Evolutionary conservation across 2,329 filamentous ascomycete species (phyloP).

Genomic region (Penicillium sp.): DNA sequence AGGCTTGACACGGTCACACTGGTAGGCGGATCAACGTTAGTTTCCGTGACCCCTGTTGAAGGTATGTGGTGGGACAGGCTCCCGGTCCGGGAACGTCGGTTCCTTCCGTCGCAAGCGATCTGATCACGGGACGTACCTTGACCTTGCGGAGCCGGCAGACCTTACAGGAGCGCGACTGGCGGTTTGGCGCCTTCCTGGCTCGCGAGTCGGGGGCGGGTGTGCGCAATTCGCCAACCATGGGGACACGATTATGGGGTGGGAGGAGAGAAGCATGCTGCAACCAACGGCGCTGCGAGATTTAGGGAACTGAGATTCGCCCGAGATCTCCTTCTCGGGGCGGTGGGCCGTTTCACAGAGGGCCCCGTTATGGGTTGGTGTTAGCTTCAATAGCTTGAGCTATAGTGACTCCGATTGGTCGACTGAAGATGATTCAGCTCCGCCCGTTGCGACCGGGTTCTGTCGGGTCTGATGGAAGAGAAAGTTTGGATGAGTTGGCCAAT

Average conservation of each 20-base stretch:
- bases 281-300: slow-evolving; percentile 32
- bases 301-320: slow-evolving; percentile 33
- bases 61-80: background rate
- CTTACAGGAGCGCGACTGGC: slow-evolving; percentile 40
- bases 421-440: slow-evolving; percentile 3
- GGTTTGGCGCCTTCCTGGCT: slow-evolving; percentile 28
- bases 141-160: slow-evolving; percentile 41
- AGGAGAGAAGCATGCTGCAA: slow-evolving; percentile 16
- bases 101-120: slow-evolving; percentile 19
- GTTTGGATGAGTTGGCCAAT: too few relatives aligned
- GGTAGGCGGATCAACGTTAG: slow-evolving; percentile 16
- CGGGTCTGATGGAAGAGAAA: too few relatives aligned
- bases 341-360: slow-evolving; percentile 6
- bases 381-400: background rate
- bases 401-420: slow-evolving; percentile 11
- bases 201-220: slow-evolving; percentile 20
- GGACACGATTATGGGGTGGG: slow-evolving; percentile 9
- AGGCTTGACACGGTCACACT: slow-evolving; percentile 42
- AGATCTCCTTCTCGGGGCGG: slow-evolving; percentile 25
- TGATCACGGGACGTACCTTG: slow-evolving; percentile 34
- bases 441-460: slow-evolving; percentile 9
- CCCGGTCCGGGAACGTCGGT: slow-evolving; percentile 10
- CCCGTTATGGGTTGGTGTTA: background rate
- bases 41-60: background rate
- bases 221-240: slow-evolving; percentile 22